Evolutionary conservation across 306 rosid genomes (phyloP).

Genomic region (Dalbergia oliveri): DNA sequence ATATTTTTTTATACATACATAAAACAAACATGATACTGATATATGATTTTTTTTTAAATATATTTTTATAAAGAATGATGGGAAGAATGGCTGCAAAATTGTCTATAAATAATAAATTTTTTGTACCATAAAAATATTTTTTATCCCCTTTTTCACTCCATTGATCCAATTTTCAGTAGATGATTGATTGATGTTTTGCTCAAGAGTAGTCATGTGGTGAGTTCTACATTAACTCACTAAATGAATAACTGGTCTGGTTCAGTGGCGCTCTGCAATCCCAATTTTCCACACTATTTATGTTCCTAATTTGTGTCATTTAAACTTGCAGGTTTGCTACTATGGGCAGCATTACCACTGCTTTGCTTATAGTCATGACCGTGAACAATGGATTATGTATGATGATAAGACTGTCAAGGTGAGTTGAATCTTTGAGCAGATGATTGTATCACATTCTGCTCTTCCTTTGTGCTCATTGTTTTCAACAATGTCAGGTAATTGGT

Average conservation of each 20-base stretch:
- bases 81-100: background rate
- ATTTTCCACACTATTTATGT: slow-evolving; percentile 20
- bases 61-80: background rate
- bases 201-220: background rate
- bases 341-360: slow-evolving; percentile 99
- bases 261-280: background rate
- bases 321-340: slow-evolving; percentile 91
- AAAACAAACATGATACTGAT: background rate
- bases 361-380: slow-evolving; percentile 83
- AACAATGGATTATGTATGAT: slow-evolving; percentile 92
- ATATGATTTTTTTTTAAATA: background rate
- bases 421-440: slow-evolving; percentile 34
- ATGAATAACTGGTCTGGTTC: background rate
- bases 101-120: background rate
- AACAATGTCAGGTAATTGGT: slow-evolving; percentile 76
- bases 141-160: background rate
- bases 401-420: slow-evolving; percentile 93
- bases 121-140: background rate
- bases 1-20: background rate
- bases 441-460: slow-evolving; percentile 27
- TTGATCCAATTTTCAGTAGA: background rate
- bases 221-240: slow-evolving; percentile 7
- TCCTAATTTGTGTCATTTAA: slow-evolving; percentile 38
- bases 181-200: slow-evolving; percentile 17
- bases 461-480: slow-evolving; percentile 24